Percentiles rank a stretch among this genome's conserved stretches.
These are phyloP conservation scores for Botrytis galanthina DNA, from an alignment of 2,329 filamentous ascomycete species.

Conservation along the genomic window DNA sequence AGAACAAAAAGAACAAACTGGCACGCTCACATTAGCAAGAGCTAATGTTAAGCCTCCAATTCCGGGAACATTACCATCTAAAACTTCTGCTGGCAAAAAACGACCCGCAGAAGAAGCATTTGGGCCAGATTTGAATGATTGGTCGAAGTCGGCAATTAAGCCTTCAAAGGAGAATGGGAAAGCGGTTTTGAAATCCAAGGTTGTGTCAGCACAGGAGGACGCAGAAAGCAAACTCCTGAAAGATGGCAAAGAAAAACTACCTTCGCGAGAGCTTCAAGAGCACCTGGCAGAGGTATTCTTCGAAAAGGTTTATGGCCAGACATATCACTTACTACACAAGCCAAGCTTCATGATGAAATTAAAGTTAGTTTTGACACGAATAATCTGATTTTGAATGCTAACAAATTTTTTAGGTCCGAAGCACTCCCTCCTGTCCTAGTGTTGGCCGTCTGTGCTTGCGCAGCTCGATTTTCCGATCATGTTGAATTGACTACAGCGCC, in stretches of 20 bases:
- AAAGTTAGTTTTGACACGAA: conserved; percentile 49
- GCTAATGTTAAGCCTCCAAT: conserved; percentile 81
- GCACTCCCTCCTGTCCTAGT: conserved; percentile 85
- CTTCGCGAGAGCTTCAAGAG: conserved; percentile 83
- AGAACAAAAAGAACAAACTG: conserved; percentile 69
- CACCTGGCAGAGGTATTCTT: conserved; percentile 95
- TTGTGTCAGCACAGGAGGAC: conserved; percentile 58
- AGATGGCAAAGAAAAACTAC: conserved; percentile 80
- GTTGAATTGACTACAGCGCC: conserved; percentile 69
- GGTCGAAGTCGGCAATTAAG: conserved; percentile 63
- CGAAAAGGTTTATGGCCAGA: conserved; percentile 91
- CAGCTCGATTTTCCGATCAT: conserved; percentile 91
- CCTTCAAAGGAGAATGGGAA: conserved; percentile 44
- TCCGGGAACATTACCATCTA: conserved; percentile 50
- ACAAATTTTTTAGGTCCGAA: conserved; percentile 54
- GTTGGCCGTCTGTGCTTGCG: conserved; percentile 90
- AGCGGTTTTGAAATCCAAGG: conserved; percentile 47
- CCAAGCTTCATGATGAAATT: conserved; percentile 93
- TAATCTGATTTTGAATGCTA: conserved; percentile 10
- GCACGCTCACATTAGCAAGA: conserved; percentile 64
- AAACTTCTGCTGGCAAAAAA: conserved; percentile 68
- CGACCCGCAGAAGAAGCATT: conserved; percentile 85
- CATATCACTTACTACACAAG: conserved; percentile 92
- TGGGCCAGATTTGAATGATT: conserved; percentile 73
- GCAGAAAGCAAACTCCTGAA: conserved; percentile 75